These are phyloP conservation scores for Globisporangium viniferum DNA, from an alignment of 352 stramenopile species.

Conservation along the genomic window DNA sequence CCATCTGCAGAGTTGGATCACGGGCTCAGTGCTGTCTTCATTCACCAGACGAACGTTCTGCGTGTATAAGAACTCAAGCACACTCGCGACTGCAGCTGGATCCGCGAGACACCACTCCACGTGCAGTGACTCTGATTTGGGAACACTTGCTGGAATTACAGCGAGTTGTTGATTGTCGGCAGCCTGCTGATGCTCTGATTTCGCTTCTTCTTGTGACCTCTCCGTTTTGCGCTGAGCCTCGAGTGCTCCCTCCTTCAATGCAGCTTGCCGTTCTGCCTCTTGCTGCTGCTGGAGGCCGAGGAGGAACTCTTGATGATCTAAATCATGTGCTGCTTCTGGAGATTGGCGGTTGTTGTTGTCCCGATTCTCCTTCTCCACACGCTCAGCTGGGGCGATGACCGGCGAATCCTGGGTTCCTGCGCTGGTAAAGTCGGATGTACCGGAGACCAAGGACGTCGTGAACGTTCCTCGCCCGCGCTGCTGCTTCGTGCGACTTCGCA, in stretches of 20 bases:
- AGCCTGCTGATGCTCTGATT: background rate
- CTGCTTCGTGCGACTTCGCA: background rate
- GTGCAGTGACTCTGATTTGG: conserved; percentile 21
- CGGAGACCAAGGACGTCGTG: conserved; percentile 6
- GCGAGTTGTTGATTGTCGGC: background rate
- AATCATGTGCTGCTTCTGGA: conserved; percentile 1
- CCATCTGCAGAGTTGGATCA: conserved; percentile 44
- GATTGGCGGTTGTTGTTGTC: background rate
- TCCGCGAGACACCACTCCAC: conserved; percentile 39
- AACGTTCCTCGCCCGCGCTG: conserved; percentile 6
- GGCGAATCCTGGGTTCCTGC: background rate
- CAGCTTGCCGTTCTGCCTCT: background rate
- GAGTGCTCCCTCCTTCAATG: background rate
- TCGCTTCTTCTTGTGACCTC: background rate
- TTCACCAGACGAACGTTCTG: conserved; percentile 32
- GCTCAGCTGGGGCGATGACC: background rate
- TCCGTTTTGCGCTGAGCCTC: background rate
- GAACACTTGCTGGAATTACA: background rate
- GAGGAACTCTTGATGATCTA: background rate
- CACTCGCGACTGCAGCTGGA: conserved; percentile 38
- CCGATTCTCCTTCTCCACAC: conserved; percentile 11
- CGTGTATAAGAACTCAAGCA: conserved; percentile 61
- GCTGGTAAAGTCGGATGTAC: background rate
- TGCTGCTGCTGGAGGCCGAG: background rate
- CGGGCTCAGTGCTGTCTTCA: conserved; percentile 28